Base-by-base conservation (phyloP, 805 yeast species). In the Kuraishia ogatae region DNA sequence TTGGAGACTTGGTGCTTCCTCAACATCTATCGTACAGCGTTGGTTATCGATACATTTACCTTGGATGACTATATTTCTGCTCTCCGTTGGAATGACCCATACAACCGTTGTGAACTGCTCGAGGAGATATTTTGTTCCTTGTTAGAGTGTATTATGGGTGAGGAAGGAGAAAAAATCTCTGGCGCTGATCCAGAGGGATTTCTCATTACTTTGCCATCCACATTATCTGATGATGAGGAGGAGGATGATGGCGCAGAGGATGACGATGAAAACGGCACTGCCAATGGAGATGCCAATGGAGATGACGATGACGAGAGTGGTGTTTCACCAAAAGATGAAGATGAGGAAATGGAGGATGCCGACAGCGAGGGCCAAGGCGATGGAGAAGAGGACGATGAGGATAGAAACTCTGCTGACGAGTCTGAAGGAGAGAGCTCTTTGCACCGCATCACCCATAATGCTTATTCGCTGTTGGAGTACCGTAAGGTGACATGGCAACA, bases 1-100 rank as follows among this genome's bases (percentile, higher is more conserved):
- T 64, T 90, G 23, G 92, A 88, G 61, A 66, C 79, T 2, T 90
- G 96, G 96, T 73, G 81, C 1, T 90, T 89, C 62, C 67, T 89
- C 28, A 88, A 88, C 65, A 77, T 87, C 53, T 89, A 84, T 66
- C 81, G 83, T 60, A 76, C 77, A 39, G 82, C 89, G 0, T 70
- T 89, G 35, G 64, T 77, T 4, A 69, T 90, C n/a, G 90, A 85
- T 62, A 79, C 86, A 0, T 84, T 88, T 61, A 84, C 93, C 0
- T 88, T 87, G 70, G 97, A 89, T 69, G 96, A 86, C 60, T 87
- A 81, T 62, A 64, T 85, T 7, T 80, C 81, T 54, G 84, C 82
- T 11, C 65, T 85, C 70, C 71, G 72, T 46, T 73, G 84, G 79
- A 71, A 72, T 28, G 72, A 74, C 43, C 68, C 70, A 2, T 68